These are phyloP conservation scores for Physcomitrium patens DNA, from an alignment of 225 moss, liverwort and hornwort species.

Conservation along the genomic window DNA sequence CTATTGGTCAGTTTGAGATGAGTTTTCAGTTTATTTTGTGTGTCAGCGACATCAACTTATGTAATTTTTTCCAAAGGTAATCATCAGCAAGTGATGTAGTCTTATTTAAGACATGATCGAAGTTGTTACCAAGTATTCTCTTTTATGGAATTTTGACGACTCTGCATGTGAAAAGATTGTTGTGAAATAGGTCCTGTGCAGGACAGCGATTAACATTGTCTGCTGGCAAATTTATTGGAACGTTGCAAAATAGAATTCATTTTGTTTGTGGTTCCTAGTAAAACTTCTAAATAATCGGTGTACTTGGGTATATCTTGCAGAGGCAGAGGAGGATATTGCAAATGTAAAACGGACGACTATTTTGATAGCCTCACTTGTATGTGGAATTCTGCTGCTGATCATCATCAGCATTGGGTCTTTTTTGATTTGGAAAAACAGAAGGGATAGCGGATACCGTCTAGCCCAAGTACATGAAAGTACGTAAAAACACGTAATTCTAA, in stretches of 20 bases:
- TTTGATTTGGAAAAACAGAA: conserved; percentile 20
- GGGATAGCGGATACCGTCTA: not conserved
- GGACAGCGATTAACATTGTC: accelerated
- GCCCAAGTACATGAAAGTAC: conserved; percentile 17
- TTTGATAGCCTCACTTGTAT: conserved; percentile 1
- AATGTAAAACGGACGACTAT: not conserved
- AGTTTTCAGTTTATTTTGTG: too few species aligned
- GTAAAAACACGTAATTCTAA: not conserved
- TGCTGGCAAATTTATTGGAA: not conserved
- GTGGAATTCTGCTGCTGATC: not conserved
- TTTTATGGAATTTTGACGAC: too few species aligned
- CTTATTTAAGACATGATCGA: not conserved
- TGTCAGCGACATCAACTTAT: too few species aligned
- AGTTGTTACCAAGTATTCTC: too few species aligned
- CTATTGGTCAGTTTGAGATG: too few species aligned
- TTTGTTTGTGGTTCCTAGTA: not conserved
- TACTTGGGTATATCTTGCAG: not conserved
- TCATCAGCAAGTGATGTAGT: too few species aligned
- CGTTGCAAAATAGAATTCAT: not conserved
- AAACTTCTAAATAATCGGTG: too few species aligned
- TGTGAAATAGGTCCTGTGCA: too few species aligned
- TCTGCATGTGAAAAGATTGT: too few species aligned
- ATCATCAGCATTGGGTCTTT: not conserved
- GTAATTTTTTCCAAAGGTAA: too few species aligned
- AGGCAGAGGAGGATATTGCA: not conserved